Base-by-base conservation (phyloP, 148 eudicot species). In the Chenopodium quinoa region DNA sequence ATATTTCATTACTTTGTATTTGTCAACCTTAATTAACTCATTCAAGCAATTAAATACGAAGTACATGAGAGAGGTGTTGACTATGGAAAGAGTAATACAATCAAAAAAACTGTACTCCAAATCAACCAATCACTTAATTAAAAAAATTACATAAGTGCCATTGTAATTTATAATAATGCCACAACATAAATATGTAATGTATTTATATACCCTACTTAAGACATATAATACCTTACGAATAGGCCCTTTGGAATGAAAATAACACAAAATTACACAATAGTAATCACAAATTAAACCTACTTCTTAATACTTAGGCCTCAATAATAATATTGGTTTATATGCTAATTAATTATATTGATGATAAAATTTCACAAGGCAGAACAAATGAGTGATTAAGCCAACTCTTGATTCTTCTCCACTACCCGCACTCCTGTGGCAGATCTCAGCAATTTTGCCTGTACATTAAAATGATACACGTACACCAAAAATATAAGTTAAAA, bases 341-440 rank as follows among this genome's bases (percentile, higher is more conserved):
- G 37, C 40, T 68, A 32, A 4, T 67, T 29, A 29, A 67, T 40
- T 40, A 40, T 3, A 67, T 67, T 13, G 34, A 29, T 25, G 19
- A 67, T 29, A 1, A 37, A 9, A 40, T 10, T 9, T 71, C 14
- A 2, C 19, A 13, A 47, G 32, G 2, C 58, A 0, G 20, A 73
- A 0, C 22, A 37, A 73, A 47, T 48, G 31, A 48, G 10, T 73
- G 9, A 37, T 81, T 75, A 91, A 73, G 88, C 85, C 84, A 94
- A 80, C 87, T 91, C 89, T 82, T 90, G 98, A 85, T 94, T 91
- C 86, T 94, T 92, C 90, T 94, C 98, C 89, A 94, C 98, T 44
- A 94, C 76, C 82, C 98, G 87, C 75, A 94, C 98, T 85, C 86
- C 92, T 22, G 84, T 80, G 22, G 90, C 90, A 84, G 90, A 89